These are phyloP conservation scores for Phyllosticta citribraziliensis DNA, from an alignment of 2,329 filamentous ascomycete genomes.

Conservation along the genomic window DNA sequence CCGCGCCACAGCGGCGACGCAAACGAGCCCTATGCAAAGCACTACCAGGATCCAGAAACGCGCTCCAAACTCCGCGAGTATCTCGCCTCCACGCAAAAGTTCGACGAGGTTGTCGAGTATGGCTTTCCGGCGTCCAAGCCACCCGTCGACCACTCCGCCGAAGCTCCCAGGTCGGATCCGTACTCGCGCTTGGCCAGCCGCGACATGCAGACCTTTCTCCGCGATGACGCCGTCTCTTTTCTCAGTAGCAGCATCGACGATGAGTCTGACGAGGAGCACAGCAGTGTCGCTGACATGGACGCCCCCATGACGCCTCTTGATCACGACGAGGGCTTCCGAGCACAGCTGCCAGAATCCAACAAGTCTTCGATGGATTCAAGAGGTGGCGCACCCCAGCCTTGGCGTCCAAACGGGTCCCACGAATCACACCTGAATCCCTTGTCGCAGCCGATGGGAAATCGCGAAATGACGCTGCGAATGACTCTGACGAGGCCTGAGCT, in stretches of 20 bases:
- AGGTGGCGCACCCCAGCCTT: constrained; percentile 17
- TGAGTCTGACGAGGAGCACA: constrained; percentile 18
- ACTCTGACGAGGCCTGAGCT: constrained; percentile 86
- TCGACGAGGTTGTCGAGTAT: constrained; percentile 90
- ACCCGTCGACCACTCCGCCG: not conserved
- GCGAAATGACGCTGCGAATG: constrained; percentile 96
- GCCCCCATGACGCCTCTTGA: constrained; percentile 30
- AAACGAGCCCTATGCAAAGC: constrained; percentile 63
- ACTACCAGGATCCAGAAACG: constrained; percentile 86
- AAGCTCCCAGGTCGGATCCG: not conserved
- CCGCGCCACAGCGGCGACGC: constrained; percentile 24
- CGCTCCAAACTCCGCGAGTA: constrained; percentile 78
- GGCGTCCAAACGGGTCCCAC: constrained; percentile 4
- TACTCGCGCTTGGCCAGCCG: constrained; percentile 36
- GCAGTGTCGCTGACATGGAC: constrained; percentile 17
- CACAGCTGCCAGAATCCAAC: constrained; percentile 22
- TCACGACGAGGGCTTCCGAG: constrained; percentile 23
- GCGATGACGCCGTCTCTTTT: constrained; percentile 44
- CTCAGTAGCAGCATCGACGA: constrained; percentile 23
- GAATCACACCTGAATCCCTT: constrained; percentile 1
- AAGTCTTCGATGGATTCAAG: constrained; percentile 24
- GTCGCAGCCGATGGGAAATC: constrained; percentile 42
- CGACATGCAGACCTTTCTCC: constrained; percentile 47
- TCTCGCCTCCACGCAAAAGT: constrained; percentile 82
- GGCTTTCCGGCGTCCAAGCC: constrained; percentile 60